These are phyloP conservation scores for Ophiostoma himal-ulmi DNA, from an alignment of 2,329 filamentous ascomycete species.

Conservation along the genomic window DNA sequence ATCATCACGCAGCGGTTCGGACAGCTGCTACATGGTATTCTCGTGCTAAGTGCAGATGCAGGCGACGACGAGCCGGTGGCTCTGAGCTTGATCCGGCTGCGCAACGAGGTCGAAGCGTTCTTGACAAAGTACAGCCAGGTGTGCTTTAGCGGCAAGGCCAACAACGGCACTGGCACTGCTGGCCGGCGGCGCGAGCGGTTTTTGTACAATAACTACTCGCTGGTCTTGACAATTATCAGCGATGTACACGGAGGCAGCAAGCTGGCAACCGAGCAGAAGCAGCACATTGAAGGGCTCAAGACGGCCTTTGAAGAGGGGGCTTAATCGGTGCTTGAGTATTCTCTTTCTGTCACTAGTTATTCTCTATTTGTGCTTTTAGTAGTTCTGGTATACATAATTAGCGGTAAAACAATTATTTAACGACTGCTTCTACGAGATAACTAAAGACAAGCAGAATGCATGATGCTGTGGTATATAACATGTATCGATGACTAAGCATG, in stretches of 20 bases:
- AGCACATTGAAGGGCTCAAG: conserved; percentile 66
- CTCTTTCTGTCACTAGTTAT: not conserved
- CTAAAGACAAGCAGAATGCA: not conserved
- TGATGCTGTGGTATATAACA: not conserved
- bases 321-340: conserved; percentile 21
- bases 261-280: conserved; percentile 66
- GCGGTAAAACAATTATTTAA: not conserved
- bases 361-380: not conserved
- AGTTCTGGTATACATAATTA: not conserved
- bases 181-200: conserved; percentile 85
- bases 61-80: conserved; percentile 91
- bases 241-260: conserved; percentile 60
- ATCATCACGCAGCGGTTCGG: conserved; percentile 92
- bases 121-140: conserved; percentile 69
- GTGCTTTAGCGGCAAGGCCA: conserved; percentile 57
- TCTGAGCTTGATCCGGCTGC: conserved; percentile 68
- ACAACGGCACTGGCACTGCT: conserved; percentile 28
- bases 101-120: conserved; percentile 78
- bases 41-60: conserved; percentile 78
- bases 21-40: conserved; percentile 79
- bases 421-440: not conserved
- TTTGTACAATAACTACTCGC: conserved; percentile 90
- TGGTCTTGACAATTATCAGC: conserved; percentile 88
- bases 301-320: conserved; percentile 48
- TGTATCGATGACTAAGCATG: not conserved